Base-by-base conservation (phyloP, 2,329 filamentous ascomycete genomes). In the Paramyrothecium roridum region DNA sequence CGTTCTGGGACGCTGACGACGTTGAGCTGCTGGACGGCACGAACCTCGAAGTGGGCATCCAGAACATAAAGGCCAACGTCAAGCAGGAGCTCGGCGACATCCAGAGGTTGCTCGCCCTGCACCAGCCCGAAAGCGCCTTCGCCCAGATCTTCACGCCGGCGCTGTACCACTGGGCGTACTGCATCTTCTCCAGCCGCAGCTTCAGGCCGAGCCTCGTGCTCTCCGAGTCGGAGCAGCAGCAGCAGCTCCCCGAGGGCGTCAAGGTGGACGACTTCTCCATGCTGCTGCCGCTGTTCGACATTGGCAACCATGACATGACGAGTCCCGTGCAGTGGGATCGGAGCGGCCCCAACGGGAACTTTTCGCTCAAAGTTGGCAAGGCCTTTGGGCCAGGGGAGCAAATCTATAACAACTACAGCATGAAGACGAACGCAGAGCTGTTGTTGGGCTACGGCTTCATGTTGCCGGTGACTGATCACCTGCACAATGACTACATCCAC, bases 361-460 rank as follows among this genome's bases (percentile, higher is more conserved):
- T 80, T 56, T 70, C 66, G 10, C 73, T 86, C 11, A 64, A 68
- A 17, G 75, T 77, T 10, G 67, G 65, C 19, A 72, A 75, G 54
- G 57, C 61, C 1, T 80, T 86, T 61, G 50, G 59, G 4, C 71
- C 82, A 0, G 84, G 85, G 0, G 69, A 82, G 30, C 82, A 85
- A 60, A 69, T 85, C 22, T 86, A 79, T 63, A 90, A 90, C 73
- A 91, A 90, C 67, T 92, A 92, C 65, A 88, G 88, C 30, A 69
- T 75, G 64, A 89, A 90, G 70, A 89, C 87, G 8, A 92, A 91
- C 63, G 87, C 86, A 56, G 87, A 90, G 71, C 73, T 88, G 22
- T 75, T 88, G 1, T 72, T 88, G 2, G 84, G 80, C 0, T 88
- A 88, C 63, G 84, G 84, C 2, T 88, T 88, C 64, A 76, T 82